Percentiles rank a stretch among this genome's conserved stretches.
Conservation (phyloP, 371 early-diverging fungal species). For the Lichtheimia ramosa region DNA sequence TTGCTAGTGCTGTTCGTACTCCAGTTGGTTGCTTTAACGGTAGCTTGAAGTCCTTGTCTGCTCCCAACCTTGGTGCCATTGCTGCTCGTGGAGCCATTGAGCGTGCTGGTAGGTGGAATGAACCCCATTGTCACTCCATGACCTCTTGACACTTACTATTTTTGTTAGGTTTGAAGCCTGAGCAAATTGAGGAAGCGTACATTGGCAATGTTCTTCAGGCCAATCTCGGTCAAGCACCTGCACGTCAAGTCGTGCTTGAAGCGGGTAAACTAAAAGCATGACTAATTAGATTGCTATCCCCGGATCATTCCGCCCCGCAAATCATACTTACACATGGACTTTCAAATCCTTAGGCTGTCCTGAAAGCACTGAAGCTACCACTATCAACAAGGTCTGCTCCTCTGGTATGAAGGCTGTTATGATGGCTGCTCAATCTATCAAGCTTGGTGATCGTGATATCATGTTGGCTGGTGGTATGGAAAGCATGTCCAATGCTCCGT, state of each 20-base stretch:
- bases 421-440: conserved; percentile 70
- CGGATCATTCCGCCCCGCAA: neutral
- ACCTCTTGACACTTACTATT: neutral
- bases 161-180: conserved; percentile 56
- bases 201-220: conserved; percentile 91
- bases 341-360: conserved; percentile 63
- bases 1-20: conserved; percentile 66
- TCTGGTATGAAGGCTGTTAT: conserved; percentile 90
- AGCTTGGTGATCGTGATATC: conserved; percentile 56
- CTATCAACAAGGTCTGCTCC: conserved; percentile 95
- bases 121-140: neutral
- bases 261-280: conserved; percentile 46
- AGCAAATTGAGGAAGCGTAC: conserved; percentile 83
- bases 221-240: conserved; percentile 83
- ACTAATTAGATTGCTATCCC: neutral
- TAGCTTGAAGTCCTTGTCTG: conserved; percentile 61
- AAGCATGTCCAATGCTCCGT: conserved; percentile 92
- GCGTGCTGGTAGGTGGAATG: conserved; percentile 47
- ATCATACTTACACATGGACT: neutral
- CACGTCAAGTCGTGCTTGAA: conserved; percentile 77
- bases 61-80: conserved; percentile 69
- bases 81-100: conserved; percentile 76
- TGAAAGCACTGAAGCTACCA: conserved; percentile 79
- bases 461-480: conserved; percentile 96
- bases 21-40: conserved; percentile 80